These are phyloP conservation scores for Corymbia citriodora DNA, from an alignment of 441 rosid genomes.

Conservation along the genomic window DNA sequence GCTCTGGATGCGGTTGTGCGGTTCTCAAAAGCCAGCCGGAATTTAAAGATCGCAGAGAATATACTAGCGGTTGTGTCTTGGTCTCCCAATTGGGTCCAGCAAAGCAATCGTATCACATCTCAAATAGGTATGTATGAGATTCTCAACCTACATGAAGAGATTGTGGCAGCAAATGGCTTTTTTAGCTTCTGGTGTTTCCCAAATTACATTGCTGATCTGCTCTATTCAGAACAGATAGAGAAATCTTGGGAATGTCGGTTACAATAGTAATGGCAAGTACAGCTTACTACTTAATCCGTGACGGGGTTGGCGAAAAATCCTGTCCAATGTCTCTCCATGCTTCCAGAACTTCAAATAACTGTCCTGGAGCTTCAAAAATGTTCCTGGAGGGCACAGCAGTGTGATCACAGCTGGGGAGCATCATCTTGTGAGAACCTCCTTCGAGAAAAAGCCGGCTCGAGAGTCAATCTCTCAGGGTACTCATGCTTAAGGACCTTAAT, in stretches of 20 bases:
- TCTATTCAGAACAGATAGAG: not conserved
- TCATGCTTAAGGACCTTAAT: not conserved
- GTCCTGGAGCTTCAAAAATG: slow-evolving; percentile 3
- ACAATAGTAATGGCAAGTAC: not conserved
- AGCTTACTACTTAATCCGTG: not conserved
- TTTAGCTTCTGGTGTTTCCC: not conserved
- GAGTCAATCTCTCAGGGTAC: not conserved
- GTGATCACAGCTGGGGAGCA: not conserved
- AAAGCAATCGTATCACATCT: not conserved
- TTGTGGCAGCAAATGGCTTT: not conserved
- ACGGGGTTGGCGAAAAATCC: not conserved
- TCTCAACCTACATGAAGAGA: not conserved
- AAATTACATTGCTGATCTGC: not conserved
- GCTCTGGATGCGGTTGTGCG: not conserved
- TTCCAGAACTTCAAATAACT: slow-evolving; percentile 1
- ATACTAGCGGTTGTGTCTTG: not conserved
- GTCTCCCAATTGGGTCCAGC: not conserved
- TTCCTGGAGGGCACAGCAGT: not conserved
- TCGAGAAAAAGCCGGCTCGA: not conserved
- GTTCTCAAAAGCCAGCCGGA: not conserved
- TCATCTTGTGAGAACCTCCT: not conserved
- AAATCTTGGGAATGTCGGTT: not conserved
- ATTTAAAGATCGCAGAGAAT: not conserved
- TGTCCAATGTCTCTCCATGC: not conserved
- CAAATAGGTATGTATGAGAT: not conserved